A percentile compares a stretch with the other conserved stretches of the same genome.
Conservation (phyloP, 495 filamentous ascomycete genomes). For the Trichoderma orchidacearum region DNA sequence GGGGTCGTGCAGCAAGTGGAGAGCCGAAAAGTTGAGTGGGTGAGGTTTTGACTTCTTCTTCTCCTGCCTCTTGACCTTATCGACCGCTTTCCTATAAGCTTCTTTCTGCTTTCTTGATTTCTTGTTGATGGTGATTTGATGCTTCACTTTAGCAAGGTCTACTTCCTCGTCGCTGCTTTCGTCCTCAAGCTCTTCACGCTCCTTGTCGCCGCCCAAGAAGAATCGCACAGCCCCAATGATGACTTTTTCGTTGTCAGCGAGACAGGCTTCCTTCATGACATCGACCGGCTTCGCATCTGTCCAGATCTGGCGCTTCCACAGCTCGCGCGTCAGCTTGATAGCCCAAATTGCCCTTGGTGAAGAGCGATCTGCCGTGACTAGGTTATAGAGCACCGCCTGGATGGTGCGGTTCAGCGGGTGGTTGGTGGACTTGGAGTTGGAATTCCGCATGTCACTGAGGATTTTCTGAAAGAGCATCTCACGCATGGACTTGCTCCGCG, state of each 20-base stretch:
- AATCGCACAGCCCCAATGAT: constrained; percentile 76
- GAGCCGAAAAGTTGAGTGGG: constrained; percentile 90
- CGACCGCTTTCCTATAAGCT: constrained; percentile 62
- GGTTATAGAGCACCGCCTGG: constrained; percentile 82
- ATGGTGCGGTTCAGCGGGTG: constrained; percentile 86
- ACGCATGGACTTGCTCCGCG: constrained; percentile 75
- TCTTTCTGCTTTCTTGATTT: constrained; percentile 80
- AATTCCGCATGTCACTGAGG: constrained; percentile 70
- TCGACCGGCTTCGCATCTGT: constrained; percentile 66
- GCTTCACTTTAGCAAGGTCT: constrained; percentile 68
- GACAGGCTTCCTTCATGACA: constrained; percentile 81
- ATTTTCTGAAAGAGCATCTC: constrained; percentile 82
- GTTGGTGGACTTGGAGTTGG: constrained; percentile 74
- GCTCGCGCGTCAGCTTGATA: constrained; percentile 46
- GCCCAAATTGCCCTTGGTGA: constrained; percentile 88
- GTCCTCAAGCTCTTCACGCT: constrained; percentile 81
- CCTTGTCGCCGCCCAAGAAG: constrained; percentile 91
- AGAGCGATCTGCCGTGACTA: constrained; percentile 70
- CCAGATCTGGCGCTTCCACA: constrained; percentile 27
- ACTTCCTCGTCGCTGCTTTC: constrained; percentile 73
- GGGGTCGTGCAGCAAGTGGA: constrained; percentile 84
- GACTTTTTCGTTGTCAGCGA: constrained; percentile 82
- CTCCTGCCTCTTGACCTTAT: constrained; percentile 62
- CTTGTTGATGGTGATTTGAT: constrained; percentile 84
- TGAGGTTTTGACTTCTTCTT: constrained; percentile 78